Percentiles rank a stretch among this genome's conserved stretches.
phyloP scores from a whole-genome alignment of 2,329 filamentous ascomycete genomes.

The Venturia carpophila region DNA sequence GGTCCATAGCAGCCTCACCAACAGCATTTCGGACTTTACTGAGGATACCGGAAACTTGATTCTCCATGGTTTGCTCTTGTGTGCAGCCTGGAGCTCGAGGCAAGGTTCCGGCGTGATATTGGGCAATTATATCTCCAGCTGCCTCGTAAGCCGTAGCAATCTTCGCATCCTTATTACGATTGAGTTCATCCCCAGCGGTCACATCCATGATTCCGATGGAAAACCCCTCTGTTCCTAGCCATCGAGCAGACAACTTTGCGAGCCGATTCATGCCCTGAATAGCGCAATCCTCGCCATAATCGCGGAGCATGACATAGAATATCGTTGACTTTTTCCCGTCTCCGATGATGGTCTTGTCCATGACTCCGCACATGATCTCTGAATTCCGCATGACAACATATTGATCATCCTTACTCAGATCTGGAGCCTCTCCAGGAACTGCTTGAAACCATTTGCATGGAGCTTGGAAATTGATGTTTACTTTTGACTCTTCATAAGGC shows the following conservation, averaged over 20 bases:
- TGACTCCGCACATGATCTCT: conserved; percentile 91
- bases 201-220: conserved; percentile 96
- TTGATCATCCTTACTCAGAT: conserved; percentile 65
- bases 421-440: conserved; percentile 58
- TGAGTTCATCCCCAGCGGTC: conserved; percentile 67
- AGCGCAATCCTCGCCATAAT: conserved; percentile 84
- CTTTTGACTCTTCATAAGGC: conserved; percentile 73
- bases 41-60: conserved; percentile 80
- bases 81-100: conserved; percentile 84
- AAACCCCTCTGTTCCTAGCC: conserved; percentile 84
- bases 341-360: conserved; percentile 98
- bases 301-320: conserved; percentile 92
- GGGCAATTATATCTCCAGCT: conserved; percentile 74
- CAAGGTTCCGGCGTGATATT: conserved; percentile 72
- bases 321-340: conserved; percentile 96
- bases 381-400: conserved; percentile 94
- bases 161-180: conserved; percentile 64
- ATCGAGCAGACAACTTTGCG: conserved; percentile 80
- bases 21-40: conserved; percentile 87
- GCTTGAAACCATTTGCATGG: conserved; percentile 75
- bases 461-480: conserved; percentile 86
- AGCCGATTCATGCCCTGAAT: conserved; percentile 90
- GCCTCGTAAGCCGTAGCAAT: conserved; percentile 71
- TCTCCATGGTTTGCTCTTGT: conserved; percentile 86
- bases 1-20: conserved; percentile 82